phyloP scores from a whole-genome alignment of 2,329 filamentous ascomycete species.

The Atkinsonella texensis region DNA sequence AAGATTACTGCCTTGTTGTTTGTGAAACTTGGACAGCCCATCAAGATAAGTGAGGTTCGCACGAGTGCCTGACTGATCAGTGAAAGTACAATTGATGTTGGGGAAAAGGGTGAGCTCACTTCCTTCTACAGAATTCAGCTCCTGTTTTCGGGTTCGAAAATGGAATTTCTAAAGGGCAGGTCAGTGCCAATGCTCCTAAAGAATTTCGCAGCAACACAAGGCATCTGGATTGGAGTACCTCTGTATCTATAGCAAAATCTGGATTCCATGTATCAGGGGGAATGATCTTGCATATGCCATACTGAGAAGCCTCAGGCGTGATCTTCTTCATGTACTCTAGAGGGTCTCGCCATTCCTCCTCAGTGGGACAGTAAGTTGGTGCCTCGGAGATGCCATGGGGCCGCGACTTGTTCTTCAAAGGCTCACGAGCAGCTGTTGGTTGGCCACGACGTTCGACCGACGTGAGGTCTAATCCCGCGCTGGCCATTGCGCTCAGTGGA shows the following conservation, averaged over 20 bases:
- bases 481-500: conserved; percentile 44
- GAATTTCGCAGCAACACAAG: conserved; percentile 3
- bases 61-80: conserved; percentile 55
- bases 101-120: conserved; percentile 45
- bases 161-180: conserved; percentile 63
- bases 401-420: conserved; percentile 62
- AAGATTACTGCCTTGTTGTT: conserved; percentile 86
- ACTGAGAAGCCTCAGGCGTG: conserved; percentile 69
- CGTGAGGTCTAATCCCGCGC: conserved; percentile 62
- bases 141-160: conserved; percentile 90
- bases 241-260: conserved; percentile 89
- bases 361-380: conserved; percentile 78
- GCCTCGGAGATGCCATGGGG: conserved; percentile 82
- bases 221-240: conserved; percentile 42
- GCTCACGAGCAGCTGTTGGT: conserved; percentile 62
- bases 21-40: conserved; percentile 90
- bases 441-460: conserved; percentile 89
- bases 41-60: conserved; percentile 95
- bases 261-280: conserved; percentile 92
- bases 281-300: conserved; percentile 90
- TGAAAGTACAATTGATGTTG: background rate
- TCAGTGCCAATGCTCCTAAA: background rate
- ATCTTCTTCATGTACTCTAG: conserved; percentile 92
- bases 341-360: conserved; percentile 90
- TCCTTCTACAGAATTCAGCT: conserved; percentile 96